Evolutionary conservation across 2,329 filamentous ascomycete genomes (phyloP).

Genomic region (Xylariales sp.): DNA sequence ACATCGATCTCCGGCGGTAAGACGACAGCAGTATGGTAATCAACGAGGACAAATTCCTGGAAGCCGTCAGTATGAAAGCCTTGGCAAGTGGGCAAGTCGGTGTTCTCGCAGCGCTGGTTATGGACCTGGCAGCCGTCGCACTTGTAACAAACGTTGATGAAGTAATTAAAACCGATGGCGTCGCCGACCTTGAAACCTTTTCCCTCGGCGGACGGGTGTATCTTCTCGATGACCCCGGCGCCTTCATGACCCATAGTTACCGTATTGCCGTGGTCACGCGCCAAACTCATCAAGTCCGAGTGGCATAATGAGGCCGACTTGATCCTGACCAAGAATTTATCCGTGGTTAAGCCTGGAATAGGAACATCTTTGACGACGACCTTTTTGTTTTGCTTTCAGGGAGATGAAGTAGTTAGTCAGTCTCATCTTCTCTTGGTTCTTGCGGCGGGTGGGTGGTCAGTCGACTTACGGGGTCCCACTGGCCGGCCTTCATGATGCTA

Average conservation of each 20-base stretch:
- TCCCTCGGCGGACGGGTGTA: slow-evolving; percentile 29
- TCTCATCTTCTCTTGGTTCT: background rate
- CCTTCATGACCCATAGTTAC: slow-evolving; percentile 36
- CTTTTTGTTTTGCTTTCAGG: slow-evolving; percentile 23
- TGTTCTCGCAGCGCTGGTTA: slow-evolving; percentile 30
- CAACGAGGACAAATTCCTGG: slow-evolving; percentile 30
- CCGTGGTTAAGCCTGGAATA: slow-evolving; percentile 36
- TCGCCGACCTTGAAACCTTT: slow-evolving; percentile 32
- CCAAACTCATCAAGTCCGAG: slow-evolving; percentile 23
- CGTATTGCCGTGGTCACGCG: slow-evolving; percentile 12
- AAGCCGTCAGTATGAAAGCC: slow-evolving; percentile 29
- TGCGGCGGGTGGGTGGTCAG: background rate
- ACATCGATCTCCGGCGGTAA: slow-evolving; percentile 32
- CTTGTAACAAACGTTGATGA: slow-evolving; percentile 32
- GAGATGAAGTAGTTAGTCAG: background rate
- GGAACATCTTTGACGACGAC: slow-evolving; percentile 39
- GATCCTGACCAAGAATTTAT: slow-evolving; percentile 34
- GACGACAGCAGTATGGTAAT: slow-evolving; percentile 30
- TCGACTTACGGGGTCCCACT: slow-evolving; percentile 31
- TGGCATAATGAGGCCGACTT: slow-evolving; percentile 33
- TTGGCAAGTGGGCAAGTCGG: slow-evolving; percentile 21
- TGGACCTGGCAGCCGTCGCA: slow-evolving; percentile 32
- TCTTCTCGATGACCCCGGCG: slow-evolving; percentile 29
- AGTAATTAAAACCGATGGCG: slow-evolving; percentile 32
- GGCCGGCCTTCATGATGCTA: slow-evolving; percentile 32